Percentiles rank a stretch among this genome's conserved stretches.
These are phyloP conservation scores for Macrophomina tecta DNA, from an alignment of 2,329 filamentous ascomycete species.

Conservation along the genomic window DNA sequence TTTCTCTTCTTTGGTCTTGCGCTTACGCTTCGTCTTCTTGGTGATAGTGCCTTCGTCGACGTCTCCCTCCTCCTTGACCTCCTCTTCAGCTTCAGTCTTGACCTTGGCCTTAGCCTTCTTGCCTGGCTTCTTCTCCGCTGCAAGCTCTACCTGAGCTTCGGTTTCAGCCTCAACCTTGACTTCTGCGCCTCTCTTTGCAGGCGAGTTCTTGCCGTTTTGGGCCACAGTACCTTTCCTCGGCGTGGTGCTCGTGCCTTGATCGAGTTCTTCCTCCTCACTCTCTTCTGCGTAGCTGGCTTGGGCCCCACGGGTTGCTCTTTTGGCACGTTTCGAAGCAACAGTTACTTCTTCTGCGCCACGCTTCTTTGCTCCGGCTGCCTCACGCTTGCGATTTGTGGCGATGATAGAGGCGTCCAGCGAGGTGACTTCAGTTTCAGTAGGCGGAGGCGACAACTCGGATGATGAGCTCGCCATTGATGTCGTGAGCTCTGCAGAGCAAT, in stretches of 20 bases:
- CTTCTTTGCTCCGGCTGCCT: not conserved
- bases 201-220: slow-evolving; percentile 30
- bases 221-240: slow-evolving; percentile 4
- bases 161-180: slow-evolving; percentile 29
- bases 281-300: slow-evolving; percentile 24
- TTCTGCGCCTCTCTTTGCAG: slow-evolving; percentile 31
- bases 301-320: slow-evolving; percentile 15
- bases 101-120: slow-evolving; percentile 21
- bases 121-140: slow-evolving; percentile 25
- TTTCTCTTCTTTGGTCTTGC: slow-evolving; percentile 64
- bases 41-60: slow-evolving; percentile 15
- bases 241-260: not conserved
- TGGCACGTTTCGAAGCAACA: slow-evolving; percentile 11
- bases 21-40: slow-evolving; percentile 48
- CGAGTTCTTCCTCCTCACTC: slow-evolving; percentile 13
- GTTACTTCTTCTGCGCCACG: not conserved
- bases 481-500: not conserved
- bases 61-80: slow-evolving; percentile 9
- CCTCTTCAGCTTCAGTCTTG: slow-evolving; percentile 22
- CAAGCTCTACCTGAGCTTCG: slow-evolving; percentile 28
- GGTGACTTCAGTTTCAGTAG: slow-evolving; percentile 1
- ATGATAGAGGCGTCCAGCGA: not conserved
- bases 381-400: not conserved
- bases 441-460: slow-evolving; percentile 8
- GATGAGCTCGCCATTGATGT: slow-evolving; percentile 14